A percentile compares a stretch with the other conserved stretches of the same genome.
Conservation (phyloP, 2,329 filamentous ascomycete species). For the Beauveria bassiana region DNA sequence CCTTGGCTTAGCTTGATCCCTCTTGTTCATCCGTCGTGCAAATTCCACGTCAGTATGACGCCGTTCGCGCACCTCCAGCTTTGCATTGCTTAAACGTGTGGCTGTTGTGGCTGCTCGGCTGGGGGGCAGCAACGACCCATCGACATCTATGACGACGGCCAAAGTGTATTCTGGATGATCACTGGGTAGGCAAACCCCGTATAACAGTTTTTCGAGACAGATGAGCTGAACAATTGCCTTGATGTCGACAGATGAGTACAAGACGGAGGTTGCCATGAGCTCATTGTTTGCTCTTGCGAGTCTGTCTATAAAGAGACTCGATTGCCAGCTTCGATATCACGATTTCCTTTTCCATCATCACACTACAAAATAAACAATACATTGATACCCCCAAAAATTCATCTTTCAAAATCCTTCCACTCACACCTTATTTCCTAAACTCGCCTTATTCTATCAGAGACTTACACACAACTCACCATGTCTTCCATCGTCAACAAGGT, state of each 20-base stretch:
- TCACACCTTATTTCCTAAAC: not conserved
- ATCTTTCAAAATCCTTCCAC: not conserved
- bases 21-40: not conserved
- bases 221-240: constrained; percentile 1
- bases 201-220: not conserved
- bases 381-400: constrained; percentile 6
- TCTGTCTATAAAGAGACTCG: constrained; percentile 5
- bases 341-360: constrained; percentile 16
- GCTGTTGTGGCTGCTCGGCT: not conserved
- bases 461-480: constrained; percentile 34
- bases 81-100: not conserved
- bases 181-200: not conserved
- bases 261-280: not conserved
- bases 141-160: constrained; percentile 10
- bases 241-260: not conserved
- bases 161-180: constrained; percentile 2
- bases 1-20: not conserved
- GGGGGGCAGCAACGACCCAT: not conserved
- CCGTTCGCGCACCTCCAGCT: not conserved
- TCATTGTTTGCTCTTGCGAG: not conserved
- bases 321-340: not conserved
- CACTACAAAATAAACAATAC: constrained; percentile 8
- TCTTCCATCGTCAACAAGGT: constrained; percentile 52
- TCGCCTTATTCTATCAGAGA: not conserved
- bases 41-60: constrained; percentile 10